Percentiles rank a stretch among this genome's conserved stretches.
These are phyloP conservation scores for Pouteria campechiana DNA, from an alignment of 179 eudicot genomes.

Conservation along the genomic window DNA sequence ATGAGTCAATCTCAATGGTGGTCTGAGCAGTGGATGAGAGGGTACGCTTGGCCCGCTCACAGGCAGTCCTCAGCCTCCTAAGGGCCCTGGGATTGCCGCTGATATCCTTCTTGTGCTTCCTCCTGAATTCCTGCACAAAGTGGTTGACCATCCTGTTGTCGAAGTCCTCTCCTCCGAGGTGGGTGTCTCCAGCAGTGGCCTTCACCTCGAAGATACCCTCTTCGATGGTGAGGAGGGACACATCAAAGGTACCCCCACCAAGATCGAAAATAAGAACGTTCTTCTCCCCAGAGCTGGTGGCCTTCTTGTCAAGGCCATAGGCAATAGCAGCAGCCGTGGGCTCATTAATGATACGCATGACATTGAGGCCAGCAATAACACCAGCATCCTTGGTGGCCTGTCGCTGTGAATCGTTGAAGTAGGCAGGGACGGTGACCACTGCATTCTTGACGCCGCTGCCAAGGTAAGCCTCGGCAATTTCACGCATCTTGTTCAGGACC, in stretches of 20 bases:
- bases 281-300: constrained; percentile 16
- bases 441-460: constrained; percentile 14
- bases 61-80: constrained; percentile 22
- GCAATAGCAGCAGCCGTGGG: constrained; percentile 38
- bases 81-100: constrained; percentile 16
- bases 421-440: constrained; percentile 24
- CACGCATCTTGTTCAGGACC: constrained; percentile 22
- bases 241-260: constrained; percentile 29
- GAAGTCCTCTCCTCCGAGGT: constrained; percentile 24
- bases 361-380: constrained; percentile 20
- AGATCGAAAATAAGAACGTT: constrained; percentile 30
- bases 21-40: constrained; percentile 18
- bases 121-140: constrained; percentile 23
- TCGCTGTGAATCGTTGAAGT: constrained; percentile 21
- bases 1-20: constrained; percentile 15
- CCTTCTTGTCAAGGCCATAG: constrained; percentile 25
- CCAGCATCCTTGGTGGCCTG: constrained; percentile 31
- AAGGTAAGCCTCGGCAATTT: constrained; percentile 20
- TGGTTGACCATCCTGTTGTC: constrained; percentile 24
- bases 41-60: constrained; percentile 20
- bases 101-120: constrained; percentile 21
- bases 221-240: constrained; percentile 24
- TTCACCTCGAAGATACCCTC: constrained; percentile 30
- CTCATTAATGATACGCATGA: constrained; percentile 27
- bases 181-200: constrained; percentile 31